Percentiles rank a stretch among this genome's conserved stretches.
phyloP scores from a whole-genome alignment of 164 flowering plant species.

The Magnolia changhungtana region DNA sequence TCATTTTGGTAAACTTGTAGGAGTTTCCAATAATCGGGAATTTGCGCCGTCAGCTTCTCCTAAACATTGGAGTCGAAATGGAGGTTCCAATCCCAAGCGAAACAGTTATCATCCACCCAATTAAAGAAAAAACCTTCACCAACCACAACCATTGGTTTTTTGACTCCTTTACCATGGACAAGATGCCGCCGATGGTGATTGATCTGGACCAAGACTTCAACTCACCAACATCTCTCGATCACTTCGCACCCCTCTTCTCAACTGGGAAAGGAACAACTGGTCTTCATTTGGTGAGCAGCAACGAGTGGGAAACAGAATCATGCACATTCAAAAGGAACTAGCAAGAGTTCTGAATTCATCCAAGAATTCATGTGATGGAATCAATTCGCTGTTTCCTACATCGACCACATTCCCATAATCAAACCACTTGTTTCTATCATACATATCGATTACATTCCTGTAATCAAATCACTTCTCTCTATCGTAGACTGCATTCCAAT shows the following conservation, averaged over 20 bases:
- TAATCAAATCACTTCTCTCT: not conserved
- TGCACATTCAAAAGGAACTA: no score
- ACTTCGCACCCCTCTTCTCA: not conserved
- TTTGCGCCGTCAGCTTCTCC: conserved; percentile 27
- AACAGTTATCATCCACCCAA: not conserved
- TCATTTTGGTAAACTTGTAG: conserved; percentile 18
- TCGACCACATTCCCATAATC: not conserved
- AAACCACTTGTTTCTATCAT: not conserved
- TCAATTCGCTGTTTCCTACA: not conserved
- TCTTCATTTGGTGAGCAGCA: no score
- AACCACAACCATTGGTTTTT: not conserved
- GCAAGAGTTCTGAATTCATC: not conserved
- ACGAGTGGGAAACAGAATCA: no score
- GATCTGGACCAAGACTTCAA: not conserved
- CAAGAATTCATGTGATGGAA: not conserved
- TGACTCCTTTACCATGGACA: not conserved
- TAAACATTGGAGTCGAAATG: conserved; percentile 19
- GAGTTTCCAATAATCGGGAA: conserved; percentile 34
- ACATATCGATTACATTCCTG: not conserved
- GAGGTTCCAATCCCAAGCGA: not conserved
- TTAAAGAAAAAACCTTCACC: not conserved
- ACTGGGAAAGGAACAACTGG: not conserved
- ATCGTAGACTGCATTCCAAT: not conserved
- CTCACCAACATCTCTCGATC: not conserved
- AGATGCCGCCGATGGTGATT: not conserved